phyloP scores from a whole-genome alignment of 2,329 filamentous ascomycete species.

The Monosporascus sp. region DNA sequence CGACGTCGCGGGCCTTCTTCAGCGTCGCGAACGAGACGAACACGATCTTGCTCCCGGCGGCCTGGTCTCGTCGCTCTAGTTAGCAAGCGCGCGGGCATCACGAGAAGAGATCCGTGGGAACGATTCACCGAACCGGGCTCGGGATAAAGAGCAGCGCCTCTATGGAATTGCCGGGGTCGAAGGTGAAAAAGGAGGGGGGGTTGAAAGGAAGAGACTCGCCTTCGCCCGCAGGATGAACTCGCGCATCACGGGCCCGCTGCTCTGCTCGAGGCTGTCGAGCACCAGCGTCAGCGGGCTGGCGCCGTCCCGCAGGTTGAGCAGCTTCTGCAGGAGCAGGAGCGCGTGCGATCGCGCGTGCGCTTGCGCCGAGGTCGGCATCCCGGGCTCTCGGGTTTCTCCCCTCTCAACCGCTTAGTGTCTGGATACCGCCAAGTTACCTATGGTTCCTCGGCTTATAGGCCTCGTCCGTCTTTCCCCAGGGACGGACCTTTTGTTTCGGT shows the following conservation, averaged over 20 bases:
- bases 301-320: constrained; percentile 72
- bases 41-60: constrained; percentile 63
- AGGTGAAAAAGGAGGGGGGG: not conserved
- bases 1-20: constrained; percentile 56
- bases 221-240: constrained; percentile 75
- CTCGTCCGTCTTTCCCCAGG: too few relatives aligned
- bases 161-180: not conserved
- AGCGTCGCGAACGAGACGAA: constrained; percentile 76
- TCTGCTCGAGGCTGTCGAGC: constrained; percentile 80
- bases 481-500: too few relatives aligned
- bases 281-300: constrained; percentile 83
- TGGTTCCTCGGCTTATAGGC: too few relatives aligned
- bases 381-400: too few relatives aligned
- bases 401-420: too few relatives aligned
- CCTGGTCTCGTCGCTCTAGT: constrained; percentile 35
- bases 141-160: too few relatives aligned
- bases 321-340: constrained; percentile 73
- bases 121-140: too few relatives aligned
- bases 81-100: not conserved
- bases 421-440: too few relatives aligned
- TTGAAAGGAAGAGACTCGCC: constrained; percentile 36
- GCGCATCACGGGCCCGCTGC: constrained; percentile 60
- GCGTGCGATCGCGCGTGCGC: constrained; percentile 78
- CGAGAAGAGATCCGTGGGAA: too few relatives aligned
- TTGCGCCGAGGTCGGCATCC: constrained; percentile 48